Evolutionary conservation across 768 basidiomycete species (phyloP).

Genomic region (Leucocoprinus birnbaumii): DNA sequence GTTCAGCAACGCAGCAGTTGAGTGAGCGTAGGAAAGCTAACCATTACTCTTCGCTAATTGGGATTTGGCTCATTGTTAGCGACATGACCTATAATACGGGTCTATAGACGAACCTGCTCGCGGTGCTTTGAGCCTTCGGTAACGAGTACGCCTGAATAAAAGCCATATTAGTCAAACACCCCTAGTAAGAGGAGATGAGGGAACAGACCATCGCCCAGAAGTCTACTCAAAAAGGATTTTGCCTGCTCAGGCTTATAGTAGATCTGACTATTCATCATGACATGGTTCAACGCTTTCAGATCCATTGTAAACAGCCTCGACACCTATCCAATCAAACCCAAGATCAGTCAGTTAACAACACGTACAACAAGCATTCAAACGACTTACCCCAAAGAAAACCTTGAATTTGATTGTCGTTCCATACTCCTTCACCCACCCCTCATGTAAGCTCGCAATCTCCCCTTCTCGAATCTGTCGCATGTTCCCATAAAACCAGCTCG

Average conservation of each 20-base stretch:
- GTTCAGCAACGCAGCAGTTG: not conserved
- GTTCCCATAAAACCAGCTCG: constrained; percentile 47
- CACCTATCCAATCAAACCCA: constrained; percentile 20
- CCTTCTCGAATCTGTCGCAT: constrained; percentile 39
- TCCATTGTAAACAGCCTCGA: constrained; percentile 56
- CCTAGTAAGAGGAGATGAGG: not conserved
- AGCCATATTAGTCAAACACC: too few relatives aligned
- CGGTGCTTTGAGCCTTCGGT: constrained; percentile 46
- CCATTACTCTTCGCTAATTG: constrained; percentile 42
- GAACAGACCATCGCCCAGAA: constrained; percentile 40
- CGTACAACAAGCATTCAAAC: not conserved
- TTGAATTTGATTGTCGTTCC: constrained; percentile 44
- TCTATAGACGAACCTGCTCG: constrained; percentile 34
- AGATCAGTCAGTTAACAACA: not conserved
- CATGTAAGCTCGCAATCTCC: constrained; percentile 28
- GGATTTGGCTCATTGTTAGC: not conserved
- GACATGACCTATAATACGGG: not conserved
- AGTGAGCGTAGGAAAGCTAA: constrained; percentile 12
- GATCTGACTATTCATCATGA: constrained; percentile 52
- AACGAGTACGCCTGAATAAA: constrained; percentile 41
- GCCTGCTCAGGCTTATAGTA: constrained; percentile 53
- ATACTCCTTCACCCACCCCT: constrained; percentile 44
- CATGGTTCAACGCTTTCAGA: constrained; percentile 58
- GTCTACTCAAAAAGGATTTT: constrained; percentile 31
- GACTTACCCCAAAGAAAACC: constrained; percentile 40